These are phyloP conservation scores for Dactylellina sp. DNA, from an alignment of 2,329 filamentous ascomycete species.

Conservation along the genomic window DNA sequence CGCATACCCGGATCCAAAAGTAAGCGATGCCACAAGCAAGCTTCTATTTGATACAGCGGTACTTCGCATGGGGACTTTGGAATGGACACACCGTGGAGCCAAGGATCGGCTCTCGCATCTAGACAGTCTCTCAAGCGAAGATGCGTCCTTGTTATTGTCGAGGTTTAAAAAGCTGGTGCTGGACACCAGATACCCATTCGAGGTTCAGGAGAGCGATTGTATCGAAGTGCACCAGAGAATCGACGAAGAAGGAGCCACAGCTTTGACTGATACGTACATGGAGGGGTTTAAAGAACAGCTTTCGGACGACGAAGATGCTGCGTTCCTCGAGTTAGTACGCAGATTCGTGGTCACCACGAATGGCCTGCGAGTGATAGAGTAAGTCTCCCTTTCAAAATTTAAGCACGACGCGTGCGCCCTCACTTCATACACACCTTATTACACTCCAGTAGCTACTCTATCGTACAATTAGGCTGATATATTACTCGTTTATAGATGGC, in stretches of 20 bases:
- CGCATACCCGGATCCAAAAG: slow-evolving; percentile 32
- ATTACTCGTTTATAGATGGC: slow-evolving; percentile 19
- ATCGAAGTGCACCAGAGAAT: not conserved
- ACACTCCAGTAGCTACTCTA: too few relatives aligned
- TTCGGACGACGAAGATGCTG: slow-evolving; percentile 4
- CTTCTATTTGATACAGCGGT: slow-evolving; percentile 36
- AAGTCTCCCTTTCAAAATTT: not conserved
- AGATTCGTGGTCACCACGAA: slow-evolving; percentile 16
- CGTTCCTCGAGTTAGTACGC: slow-evolving; percentile 32
- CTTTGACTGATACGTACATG: slow-evolving; percentile 26
- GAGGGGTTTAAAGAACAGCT: slow-evolving; percentile 3
- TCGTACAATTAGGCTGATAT: not conserved
- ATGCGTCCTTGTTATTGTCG: not conserved
- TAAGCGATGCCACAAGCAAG: slow-evolving; percentile 26
- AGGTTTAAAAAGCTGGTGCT: slow-evolving; percentile 34
- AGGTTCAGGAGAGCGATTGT: slow-evolving; percentile 15
- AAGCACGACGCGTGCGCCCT: slow-evolving; percentile 3
- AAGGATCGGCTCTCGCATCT: slow-evolving; percentile 31
- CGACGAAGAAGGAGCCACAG: not conserved
- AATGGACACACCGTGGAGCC: slow-evolving; percentile 38
- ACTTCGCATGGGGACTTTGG: slow-evolving; percentile 41
- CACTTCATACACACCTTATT: too few relatives aligned
- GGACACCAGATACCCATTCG: slow-evolving; percentile 47
- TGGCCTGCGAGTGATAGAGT: slow-evolving; percentile 26
- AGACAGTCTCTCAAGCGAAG: slow-evolving; percentile 5